Base-by-base conservation (phyloP, 306 rosid species). In the Glycine tomentella region DNA sequence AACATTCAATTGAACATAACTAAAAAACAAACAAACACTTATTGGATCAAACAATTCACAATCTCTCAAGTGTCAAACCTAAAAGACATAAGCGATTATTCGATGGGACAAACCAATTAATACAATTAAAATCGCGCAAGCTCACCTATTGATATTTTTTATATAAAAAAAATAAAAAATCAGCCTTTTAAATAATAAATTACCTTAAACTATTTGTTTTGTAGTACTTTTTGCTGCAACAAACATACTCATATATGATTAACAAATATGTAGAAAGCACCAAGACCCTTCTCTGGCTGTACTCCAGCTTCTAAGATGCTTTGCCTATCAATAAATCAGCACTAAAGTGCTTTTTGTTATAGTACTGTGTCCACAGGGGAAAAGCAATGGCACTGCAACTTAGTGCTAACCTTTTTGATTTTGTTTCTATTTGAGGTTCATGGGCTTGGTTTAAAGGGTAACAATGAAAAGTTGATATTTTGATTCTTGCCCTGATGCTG, bases 241-340 rank as follows among this genome's bases (percentile, higher is more conserved):
- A 33, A 17, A 62, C 52, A 40, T 52, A 69, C 20, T 68, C 56
- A 51, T 63, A 8, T 38, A 31, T 49, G 64, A 74, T 74, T 79
- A 84, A 75, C 14, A 80, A 84, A 67, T 52, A 49, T 14, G 62
- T 16, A 78, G 69, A 62, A 83, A 78, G 77, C 78, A 44, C 10
- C 9, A 67, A 73, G 78, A 71, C 38, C 75, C 40, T 36, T 77
- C 42, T 44, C 62, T 74, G 83, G 80, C 80, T 77, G 72, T 77
- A 72, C 51, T 66, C 85, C 86, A 82, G 83, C 79, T 85, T 78
- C 81, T 63, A 78, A 82, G 84, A 85, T 82, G 81, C 86, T 67
- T 53, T 78, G 72, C 53, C 77, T 50, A 68, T 84, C 78, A 74
- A 85, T 72, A 51, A 77, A 72, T 77, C 81, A 66, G 74, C 81